Conservation (phyloP, 164 flowering plant genomes). For the Paratinospora sagittata region DNA sequence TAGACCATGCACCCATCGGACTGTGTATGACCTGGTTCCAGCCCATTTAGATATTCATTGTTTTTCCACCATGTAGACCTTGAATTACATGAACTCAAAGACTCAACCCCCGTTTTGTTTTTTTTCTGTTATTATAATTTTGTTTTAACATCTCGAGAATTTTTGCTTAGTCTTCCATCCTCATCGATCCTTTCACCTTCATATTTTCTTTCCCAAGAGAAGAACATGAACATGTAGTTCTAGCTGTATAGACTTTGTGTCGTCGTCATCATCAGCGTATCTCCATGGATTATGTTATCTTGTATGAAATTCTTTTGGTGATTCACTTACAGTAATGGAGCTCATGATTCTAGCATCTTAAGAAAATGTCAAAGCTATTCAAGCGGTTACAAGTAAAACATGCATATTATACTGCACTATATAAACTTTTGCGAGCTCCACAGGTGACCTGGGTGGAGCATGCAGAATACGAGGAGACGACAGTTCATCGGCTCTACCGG, state of each 20-base stretch:
- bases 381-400: no score
- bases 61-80: background rate
- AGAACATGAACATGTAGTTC: background rate
- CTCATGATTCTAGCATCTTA: background rate
- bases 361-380: no score
- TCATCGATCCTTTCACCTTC: background rate
- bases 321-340: background rate
- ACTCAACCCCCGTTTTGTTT: slow-evolving; percentile 10
- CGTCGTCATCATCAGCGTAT: background rate
- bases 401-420: background rate
- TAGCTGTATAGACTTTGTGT: background rate
- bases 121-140: background rate
- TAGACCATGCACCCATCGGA: slow-evolving; percentile 30
- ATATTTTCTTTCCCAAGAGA: slow-evolving; percentile 5
- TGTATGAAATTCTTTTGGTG: background rate
- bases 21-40: slow-evolving; percentile 44
- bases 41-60: slow-evolving; percentile 27
- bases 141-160: slow-evolving; percentile 8
- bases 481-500: slow-evolving; percentile 72
- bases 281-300: background rate
- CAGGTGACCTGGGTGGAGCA: slow-evolving; percentile 99
- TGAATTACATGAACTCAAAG: slow-evolving; percentile 9
- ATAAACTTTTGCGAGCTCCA: background rate
- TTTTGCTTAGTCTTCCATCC: slow-evolving; percentile 3
- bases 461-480: slow-evolving; percentile 78